Percentiles rank a stretch among this genome's conserved stretches.
These are phyloP conservation scores for Pseudonectria buxi DNA, from an alignment of 2,329 filamentous ascomycete species.

Conservation along the genomic window DNA sequence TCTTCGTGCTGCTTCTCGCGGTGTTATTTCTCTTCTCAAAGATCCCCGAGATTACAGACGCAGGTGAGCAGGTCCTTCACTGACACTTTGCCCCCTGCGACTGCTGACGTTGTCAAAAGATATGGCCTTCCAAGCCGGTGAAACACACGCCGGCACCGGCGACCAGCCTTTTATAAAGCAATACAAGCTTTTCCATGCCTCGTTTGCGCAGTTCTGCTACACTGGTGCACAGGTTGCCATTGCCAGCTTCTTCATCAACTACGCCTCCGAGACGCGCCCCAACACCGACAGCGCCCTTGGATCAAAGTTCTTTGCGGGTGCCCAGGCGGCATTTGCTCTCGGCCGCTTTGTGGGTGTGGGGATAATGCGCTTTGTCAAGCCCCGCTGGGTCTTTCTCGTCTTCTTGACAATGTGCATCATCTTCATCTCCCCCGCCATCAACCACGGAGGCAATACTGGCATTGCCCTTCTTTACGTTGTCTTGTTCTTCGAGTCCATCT, in stretches of 20 bases:
- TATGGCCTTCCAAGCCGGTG: conserved; percentile 54
- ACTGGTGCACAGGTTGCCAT: conserved; percentile 64
- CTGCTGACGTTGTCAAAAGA: conserved; percentile 36
- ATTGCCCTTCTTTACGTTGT: conserved; percentile 60
- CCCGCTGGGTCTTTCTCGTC: conserved; percentile 59
- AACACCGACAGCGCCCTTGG: conserved; percentile 44
- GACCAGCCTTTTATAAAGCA: conserved; percentile 62
- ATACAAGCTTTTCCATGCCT: conserved; percentile 69
- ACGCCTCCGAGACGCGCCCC: conserved; percentile 54
- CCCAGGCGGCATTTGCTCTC: conserved; percentile 64
- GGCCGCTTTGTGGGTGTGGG: conserved; percentile 63
- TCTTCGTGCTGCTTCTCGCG: conserved; percentile 63
- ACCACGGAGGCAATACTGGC: conserved; percentile 38
- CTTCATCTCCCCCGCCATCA: conserved; percentile 49
- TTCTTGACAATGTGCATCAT: conserved; percentile 60
- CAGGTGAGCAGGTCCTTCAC: conserved; percentile 20
- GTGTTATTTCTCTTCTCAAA: conserved; percentile 58
- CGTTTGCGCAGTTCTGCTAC: conserved; percentile 73
- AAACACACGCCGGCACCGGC: conserved; percentile 45
- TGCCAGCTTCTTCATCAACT: conserved; percentile 67
- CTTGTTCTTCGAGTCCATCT: conserved; percentile 74
- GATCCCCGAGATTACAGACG: conserved; percentile 63
- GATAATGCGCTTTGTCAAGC: conserved; percentile 60
- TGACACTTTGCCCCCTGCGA: too few species aligned
- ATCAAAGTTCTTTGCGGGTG: conserved; percentile 65